Base-by-base conservation (phyloP, 2,329 filamentous ascomycete species). In the Ilyonectria sp. region DNA sequence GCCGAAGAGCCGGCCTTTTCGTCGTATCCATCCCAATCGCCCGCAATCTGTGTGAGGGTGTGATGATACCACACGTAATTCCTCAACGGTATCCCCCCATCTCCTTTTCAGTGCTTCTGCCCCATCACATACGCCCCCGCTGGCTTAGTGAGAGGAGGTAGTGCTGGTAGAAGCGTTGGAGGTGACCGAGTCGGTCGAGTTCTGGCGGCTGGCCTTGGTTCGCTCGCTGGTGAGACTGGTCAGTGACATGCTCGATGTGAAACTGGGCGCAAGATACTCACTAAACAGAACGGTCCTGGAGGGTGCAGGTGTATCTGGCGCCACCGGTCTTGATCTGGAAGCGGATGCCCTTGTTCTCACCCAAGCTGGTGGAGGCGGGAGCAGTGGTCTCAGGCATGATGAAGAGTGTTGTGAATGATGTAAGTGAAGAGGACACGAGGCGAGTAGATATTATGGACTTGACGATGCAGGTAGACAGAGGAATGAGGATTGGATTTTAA, bases 261-360 rank as follows among this genome's bases (percentile, higher is more conserved):
- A 2, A 17, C 21, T 23, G 4, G 17, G 37, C 35, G 40, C 33
- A 29, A 17, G 3, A 35, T 29, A 79, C 84, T 68, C 82, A 86
- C 85, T 85, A 84, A 13, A 76, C 61, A 68, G 74, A 65, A 62
- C 84, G 83, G 76, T 86, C 83, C 68, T 85, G 80, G 6, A 86
- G 75, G 21, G 80, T 81, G 76, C 84, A 86, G 46, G 75, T 59
- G 74, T 79, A 82, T 53, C 75, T 77, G 54, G 77, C 69, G 72
- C 79, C 78, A 67, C 83, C 83, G 46, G 84, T 79, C 78, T 81
- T 82, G 78, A 86, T 82, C 53, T 82, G 75, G 79, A 86, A 86
- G 76, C 80, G 80, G 79, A 86, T 79, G 65, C 79, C 82, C 66
- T 72, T 77, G 73, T 77, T 79, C 68, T 84, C 78, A 60, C 83